Conservation (phyloP, 2,329 filamentous ascomycete genomes). For the Phyllosticta capitalensis region DNA sequence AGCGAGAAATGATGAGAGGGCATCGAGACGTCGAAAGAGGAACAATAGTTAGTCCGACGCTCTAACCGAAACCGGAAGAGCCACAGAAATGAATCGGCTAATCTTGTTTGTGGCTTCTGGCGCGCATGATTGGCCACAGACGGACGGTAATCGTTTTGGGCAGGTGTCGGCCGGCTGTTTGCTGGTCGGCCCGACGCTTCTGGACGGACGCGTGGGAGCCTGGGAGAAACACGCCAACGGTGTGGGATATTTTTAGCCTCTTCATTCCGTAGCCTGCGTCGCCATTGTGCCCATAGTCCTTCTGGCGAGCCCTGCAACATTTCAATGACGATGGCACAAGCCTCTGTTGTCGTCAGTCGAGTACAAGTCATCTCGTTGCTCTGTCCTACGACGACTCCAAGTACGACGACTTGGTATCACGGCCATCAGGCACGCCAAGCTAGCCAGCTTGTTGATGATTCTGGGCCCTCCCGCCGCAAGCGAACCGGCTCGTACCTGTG, state of each 20-base stretch:
- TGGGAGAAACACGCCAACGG: background rate
- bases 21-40: background rate
- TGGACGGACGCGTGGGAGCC: background rate
- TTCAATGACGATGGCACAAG: background rate
- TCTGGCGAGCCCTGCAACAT: background rate
- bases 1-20: background rate
- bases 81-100: background rate
- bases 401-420: background rate
- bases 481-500: background rate
- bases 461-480: background rate
- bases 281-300: background rate
- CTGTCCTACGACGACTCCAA: background rate
- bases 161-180: background rate
- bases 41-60: background rate
- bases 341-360: background rate
- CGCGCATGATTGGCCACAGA: background rate
- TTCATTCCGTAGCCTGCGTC: background rate
- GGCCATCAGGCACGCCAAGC: background rate
- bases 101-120: background rate
- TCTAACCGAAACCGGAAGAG: background rate
- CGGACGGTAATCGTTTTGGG: background rate
- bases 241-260: background rate
- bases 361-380: background rate
- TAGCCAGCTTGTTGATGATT: background rate
- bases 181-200: background rate